Base-by-base conservation (phyloP, 2,329 filamentous ascomycete genomes). In the Metarhizium album region DNA sequence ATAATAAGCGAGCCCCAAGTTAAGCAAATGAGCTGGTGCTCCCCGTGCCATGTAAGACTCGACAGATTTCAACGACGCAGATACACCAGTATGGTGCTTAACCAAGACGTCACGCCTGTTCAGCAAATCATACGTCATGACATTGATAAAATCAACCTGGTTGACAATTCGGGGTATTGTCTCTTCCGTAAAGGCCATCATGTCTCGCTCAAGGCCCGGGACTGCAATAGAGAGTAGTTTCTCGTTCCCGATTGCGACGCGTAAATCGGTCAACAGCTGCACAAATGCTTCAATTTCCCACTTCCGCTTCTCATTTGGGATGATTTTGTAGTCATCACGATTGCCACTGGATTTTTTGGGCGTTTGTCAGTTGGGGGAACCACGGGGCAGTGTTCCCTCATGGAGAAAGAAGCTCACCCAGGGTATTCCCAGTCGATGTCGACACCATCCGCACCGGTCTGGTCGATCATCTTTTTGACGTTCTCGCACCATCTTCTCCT, bases 81-180 rank as follows among this genome's bases (percentile, higher is more conserved):
- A 60, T 6, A 87, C 70, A n/a, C 80, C 79, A 42, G 75, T 82
- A 61, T 86, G 83, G 63, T 88, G 84, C 33, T 69, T 73, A 3
- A 84, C 86, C 9, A 70, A 61, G 42, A 66, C 79, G 66, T 87
- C 79, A 33, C 85, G 79, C 33, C 84, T 77, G 68, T 86, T 85
- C 73, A 84, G 80, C 50, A 85, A 66, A 58, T 87, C 84, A 62
- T 87, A 87, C 1, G 78, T 74, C 84, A 87, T 77, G 59, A 75
- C 69, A 57, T 87, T 88, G 62, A 87, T 71, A 57, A 83, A 83
- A 59, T 88, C 82, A 16, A 87, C 74, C 1, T 73, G 70, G 4
- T 69, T 60, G 58, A 71, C 74, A 59, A 88, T 84, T 51, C 72
- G 66, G 0, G 82, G 79, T 0, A 83, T 69, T 16, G 76, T 80